phyloP scores from a whole-genome alignment of 2,329 filamentous ascomycete genomes.

The Ascochyta koolunga region DNA sequence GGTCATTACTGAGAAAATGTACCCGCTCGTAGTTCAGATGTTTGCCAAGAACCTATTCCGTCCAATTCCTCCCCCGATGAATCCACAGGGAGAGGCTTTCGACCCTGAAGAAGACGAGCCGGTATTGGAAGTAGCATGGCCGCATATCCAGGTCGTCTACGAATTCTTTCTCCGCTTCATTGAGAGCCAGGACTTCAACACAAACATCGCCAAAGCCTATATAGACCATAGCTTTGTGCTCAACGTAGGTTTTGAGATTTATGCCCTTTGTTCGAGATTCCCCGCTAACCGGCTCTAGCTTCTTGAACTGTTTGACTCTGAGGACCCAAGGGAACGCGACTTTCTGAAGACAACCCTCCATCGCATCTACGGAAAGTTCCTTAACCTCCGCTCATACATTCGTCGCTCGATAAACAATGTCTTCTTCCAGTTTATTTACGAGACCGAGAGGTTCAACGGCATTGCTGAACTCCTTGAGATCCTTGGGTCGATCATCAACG shows the following conservation, averaged over 20 bases:
- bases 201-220: constrained; percentile 97
- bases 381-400: constrained; percentile 97
- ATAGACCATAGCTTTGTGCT: constrained; percentile 98
- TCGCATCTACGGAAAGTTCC: constrained; percentile 97
- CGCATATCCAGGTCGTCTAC: constrained; percentile 98
- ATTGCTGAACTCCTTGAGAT: constrained; percentile 97
- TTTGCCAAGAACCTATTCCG: constrained; percentile 98
- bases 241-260: constrained; percentile 56
- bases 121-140: constrained; percentile 97
- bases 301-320: constrained; percentile 97
- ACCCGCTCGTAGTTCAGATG: constrained; percentile 97
- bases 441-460: constrained; percentile 97
- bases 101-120: constrained; percentile 99
- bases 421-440: constrained; percentile 99
- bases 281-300: constrained; percentile 59
- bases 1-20: constrained; percentile 99
- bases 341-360: constrained; percentile 98
- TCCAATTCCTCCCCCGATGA: constrained; percentile 95
- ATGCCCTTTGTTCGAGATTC: neutral
- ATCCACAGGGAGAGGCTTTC: constrained; percentile 96
- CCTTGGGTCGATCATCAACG: constrained; percentile 97
- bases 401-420: constrained; percentile 99
- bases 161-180: constrained; percentile 99
- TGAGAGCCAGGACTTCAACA: constrained; percentile 99
- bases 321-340: constrained; percentile 94